phyloP scores from a whole-genome alignment of 345 rosid species.

The Gossypium rotundifolium region DNA sequence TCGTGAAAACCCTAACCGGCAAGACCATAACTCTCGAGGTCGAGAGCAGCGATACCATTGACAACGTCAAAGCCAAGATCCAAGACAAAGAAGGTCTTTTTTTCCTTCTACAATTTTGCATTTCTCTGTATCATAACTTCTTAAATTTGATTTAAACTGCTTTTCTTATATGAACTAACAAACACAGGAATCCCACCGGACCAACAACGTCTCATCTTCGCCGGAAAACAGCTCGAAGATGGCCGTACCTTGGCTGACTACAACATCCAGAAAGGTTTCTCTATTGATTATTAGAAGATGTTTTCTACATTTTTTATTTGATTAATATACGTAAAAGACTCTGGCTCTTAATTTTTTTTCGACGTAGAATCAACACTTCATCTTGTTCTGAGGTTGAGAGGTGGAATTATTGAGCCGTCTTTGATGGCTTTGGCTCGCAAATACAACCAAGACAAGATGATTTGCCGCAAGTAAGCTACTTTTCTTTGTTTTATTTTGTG shows the following conservation, averaged over 20 bases:
- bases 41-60: conserved; percentile 85
- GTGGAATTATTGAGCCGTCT: conserved; percentile 93
- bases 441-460: conserved; percentile 83
- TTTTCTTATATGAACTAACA: not conserved
- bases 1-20: conserved; percentile 87
- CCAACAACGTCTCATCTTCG: conserved; percentile 83
- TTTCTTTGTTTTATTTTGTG: not conserved
- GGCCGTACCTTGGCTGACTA: conserved; percentile 89
- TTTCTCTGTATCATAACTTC: not conserved
- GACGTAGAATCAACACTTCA: conserved; percentile 70
- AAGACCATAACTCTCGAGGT: conserved; percentile 96
- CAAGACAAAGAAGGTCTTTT: conserved; percentile 80
- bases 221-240: conserved; percentile 92
- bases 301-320: not conserved
- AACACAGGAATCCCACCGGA: conserved; percentile 92
- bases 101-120: too few relatives aligned
- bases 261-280: conserved; percentile 76
- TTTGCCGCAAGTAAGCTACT: conserved; percentile 77
- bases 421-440: conserved; percentile 89
- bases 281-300: not conserved
- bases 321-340: not conserved
- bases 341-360: not conserved
- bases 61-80: conserved; percentile 87
- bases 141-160: not conserved
- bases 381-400: conserved; percentile 77